Base-by-base conservation (phyloP, 805 yeast genomes). In the Kodamaea hsintzibuensis region DNA sequence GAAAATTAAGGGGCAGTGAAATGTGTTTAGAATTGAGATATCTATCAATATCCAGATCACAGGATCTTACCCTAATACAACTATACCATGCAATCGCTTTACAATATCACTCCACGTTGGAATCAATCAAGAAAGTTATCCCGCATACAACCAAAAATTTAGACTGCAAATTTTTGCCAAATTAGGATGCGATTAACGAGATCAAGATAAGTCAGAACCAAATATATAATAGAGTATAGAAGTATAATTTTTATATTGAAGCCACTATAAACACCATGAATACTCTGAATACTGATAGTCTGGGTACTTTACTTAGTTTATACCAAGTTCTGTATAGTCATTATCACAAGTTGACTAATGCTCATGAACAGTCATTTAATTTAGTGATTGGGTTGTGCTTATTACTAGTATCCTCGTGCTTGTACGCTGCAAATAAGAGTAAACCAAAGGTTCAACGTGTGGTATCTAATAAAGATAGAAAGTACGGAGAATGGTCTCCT, bases 401-500 rank as follows among this genome's bases (percentile, higher is more conserved):
- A 3, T 49, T 43, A n/a, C n/a, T 42, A 13, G 10, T 42, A 22
- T 8, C 22, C 9, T 44, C 40, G 10, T 51, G 42, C 17, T 25
- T 39, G 14, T 45, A 30, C 38, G 39, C 43, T 18, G 38, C 27
- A n/a, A 39, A 22, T 14, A 37, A 38, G 44, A 48, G 42, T 18
- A 25, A 30, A 12, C 35, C 35, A 3, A 30, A 30, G 35, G 35
- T 12, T 3, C 13, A 9, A 9, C 10, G 25, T 16, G 16, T 16
- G 19, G 51, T 42, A 5, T 27, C 49, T 33, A 81, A 81, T 60
- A 80, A 79, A 60, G 64, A 73, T 49, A 64, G 86, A 42, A 73
- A 73, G 53, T 69, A 60, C 38, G 86, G 87, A 0, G 58, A 57
- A 1, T 84, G 89, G 88, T 66, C 61, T 0, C 82, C 88, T 2